These are phyloP conservation scores for Nitzschia putrida DNA, from an alignment of 108 stramenopile genomes.

Conservation along the genomic window DNA sequence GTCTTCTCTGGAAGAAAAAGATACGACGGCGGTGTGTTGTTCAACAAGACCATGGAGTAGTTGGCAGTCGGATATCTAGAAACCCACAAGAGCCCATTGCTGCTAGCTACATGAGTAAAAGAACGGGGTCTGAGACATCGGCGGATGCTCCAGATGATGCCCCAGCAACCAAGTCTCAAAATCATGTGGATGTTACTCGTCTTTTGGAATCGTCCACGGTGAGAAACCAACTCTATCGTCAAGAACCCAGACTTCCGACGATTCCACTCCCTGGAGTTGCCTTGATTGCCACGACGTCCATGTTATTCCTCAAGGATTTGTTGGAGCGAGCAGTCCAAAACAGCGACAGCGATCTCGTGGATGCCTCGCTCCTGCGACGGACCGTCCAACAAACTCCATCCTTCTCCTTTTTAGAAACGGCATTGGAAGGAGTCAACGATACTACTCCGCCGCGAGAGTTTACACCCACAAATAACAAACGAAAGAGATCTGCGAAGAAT, in stretches of 20 bases:
- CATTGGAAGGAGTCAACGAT: background rate
- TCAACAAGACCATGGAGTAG: too few species aligned
- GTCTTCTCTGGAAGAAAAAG: too few species aligned
- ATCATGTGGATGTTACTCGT: background rate
- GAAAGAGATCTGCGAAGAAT: background rate
- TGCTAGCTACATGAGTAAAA: too few species aligned
- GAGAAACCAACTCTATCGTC: constrained; percentile 13
- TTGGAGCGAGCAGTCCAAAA: background rate
- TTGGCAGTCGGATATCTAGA: too few species aligned
- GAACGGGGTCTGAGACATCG: too few species aligned
- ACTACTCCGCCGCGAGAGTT: background rate
- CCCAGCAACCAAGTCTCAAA: background rate
- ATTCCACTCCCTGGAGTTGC: background rate
- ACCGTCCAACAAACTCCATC: background rate
- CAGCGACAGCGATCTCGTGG: background rate
- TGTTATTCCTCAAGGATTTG: constrained; percentile 12
- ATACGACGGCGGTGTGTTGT: too few species aligned
- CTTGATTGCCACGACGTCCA: constrained; percentile 14
- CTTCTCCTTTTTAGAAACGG: constrained; percentile 7
- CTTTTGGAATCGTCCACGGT: background rate
- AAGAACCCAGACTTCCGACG: constrained; percentile 6
- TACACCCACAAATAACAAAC: background rate
- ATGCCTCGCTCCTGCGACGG: background rate
- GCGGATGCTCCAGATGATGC: too few species aligned
- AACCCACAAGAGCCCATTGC: too few species aligned